Percentiles rank a stretch among this genome's conserved stretches.
phyloP scores from a whole-genome alignment of 2,329 filamentous ascomycete species.

The Fusarium sp. region DNA sequence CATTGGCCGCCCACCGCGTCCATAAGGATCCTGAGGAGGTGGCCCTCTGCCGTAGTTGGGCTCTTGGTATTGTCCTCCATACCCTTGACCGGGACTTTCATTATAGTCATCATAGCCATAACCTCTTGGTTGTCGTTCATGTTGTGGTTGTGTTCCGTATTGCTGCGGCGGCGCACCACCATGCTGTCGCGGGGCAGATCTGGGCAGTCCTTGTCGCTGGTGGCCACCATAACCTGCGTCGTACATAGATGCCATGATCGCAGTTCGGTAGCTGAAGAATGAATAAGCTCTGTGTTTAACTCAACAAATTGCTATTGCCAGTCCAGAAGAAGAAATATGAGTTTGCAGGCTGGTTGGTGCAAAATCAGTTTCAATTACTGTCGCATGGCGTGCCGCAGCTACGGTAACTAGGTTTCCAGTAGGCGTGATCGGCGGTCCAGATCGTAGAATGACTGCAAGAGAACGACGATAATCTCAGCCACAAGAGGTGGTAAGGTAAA shows the following conservation, averaged over 20 bases:
- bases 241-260: slow-evolving; percentile 59
- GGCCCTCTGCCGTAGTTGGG: slow-evolving; percentile 58
- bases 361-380: slow-evolving; percentile 37
- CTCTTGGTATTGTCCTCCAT: slow-evolving; percentile 57
- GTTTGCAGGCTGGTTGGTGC: slow-evolving; percentile 22
- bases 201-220: slow-evolving; percentile 58
- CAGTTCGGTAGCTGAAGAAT: slow-evolving; percentile 8
- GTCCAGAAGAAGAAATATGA: slow-evolving; percentile 1
- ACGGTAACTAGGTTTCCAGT: slow-evolving; percentile 36
- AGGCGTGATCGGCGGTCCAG: slow-evolving; percentile 39
- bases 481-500: neutral
- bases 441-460: slow-evolving; percentile 32
- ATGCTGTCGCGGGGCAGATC: slow-evolving; percentile 54
- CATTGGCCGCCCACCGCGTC: slow-evolving; percentile 55
- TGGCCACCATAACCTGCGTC: slow-evolving; percentile 57
- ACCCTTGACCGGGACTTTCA: slow-evolving; percentile 54
- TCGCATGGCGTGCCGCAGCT: slow-evolving; percentile 45
- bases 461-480: slow-evolving; percentile 13
- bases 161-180: slow-evolving; percentile 49
- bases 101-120: slow-evolving; percentile 60
- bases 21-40: slow-evolving; percentile 57
- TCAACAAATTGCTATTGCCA: slow-evolving; percentile 6
- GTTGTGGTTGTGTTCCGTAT: slow-evolving; percentile 54
- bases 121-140: slow-evolving; percentile 59
- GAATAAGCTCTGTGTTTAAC: neutral